Evolutionary conservation across 176 grass and related monocot species (phyloP), one percentile per base, ranked within the genome.

Genomic region (Puccinellia tenuiflora): DNA sequence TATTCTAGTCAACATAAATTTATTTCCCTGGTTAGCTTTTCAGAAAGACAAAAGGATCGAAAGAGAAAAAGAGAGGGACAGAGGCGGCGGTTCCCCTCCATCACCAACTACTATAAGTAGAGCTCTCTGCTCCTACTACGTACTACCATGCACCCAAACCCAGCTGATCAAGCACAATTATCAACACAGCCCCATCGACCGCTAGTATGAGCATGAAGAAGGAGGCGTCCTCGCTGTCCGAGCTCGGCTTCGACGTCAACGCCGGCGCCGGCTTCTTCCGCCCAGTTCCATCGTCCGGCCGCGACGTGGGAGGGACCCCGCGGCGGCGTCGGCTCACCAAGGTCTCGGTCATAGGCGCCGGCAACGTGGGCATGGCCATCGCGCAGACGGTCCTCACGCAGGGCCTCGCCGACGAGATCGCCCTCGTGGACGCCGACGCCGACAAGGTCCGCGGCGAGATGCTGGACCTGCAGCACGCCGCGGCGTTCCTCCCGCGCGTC

Each of bases 321-420:
- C 38, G 25, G 7, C 69, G 0, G 9, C 80, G 5, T 9, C 83
- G 85, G 13, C 79, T 65, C 21, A 90, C 46, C 10, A 94, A 94
- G 57, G 83, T 94, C 22, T 88, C 88, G 1, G 73, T 94, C 3
- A 62, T 94, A 26, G 92, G 92, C 37, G 80, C 74, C 3, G 91
- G 91, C 10, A 88, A 94, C 59, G 86, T 94, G 17, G 91, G 91
- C 51, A 94, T 94, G 92, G 92, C 92, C 8, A 90, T 94, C 84
- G 86, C 86, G 10, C 92, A 94, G 77, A 90, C 92, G 18, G 88
- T 94, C 67, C 83, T 94, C 0, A 90, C 92, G 3, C 82, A 80
- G 52, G 85, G 88, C 12, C 68, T 94, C 1, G 88, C 85, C 21
- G 92, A 88, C 67, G 88, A 94, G 85, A 88, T 94, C 54, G 88